Base-by-base conservation (phyloP, 352 stramenopile species). In the Pythium rhizo-oryzae region DNA sequence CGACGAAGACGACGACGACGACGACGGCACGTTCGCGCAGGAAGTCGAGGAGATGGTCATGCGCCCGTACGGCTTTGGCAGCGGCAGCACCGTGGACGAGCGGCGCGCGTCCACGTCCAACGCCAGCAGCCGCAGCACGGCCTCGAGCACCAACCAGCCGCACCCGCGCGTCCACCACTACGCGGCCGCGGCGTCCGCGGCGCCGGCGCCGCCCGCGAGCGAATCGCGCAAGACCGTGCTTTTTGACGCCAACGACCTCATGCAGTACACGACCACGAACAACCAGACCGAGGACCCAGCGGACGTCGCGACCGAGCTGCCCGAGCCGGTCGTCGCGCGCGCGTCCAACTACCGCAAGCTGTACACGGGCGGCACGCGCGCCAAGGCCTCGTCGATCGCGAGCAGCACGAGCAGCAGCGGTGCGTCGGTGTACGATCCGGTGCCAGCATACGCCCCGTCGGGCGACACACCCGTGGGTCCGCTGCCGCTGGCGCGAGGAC, bases 11-110 rank as follows among this genome's bases (percentile, higher is more conserved):
- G 67, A 65, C 28, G 44, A 63, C 30, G 59, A 65, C 23, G 60
- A 65, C 25, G 50, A 25, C 16, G 59, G 39, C 25, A 37, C 47
- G 15, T 65, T 65, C 37, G 65, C 43, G 15, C 65, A 67, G 13
- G 65, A 66, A 46, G 65, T 71, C 8, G 57, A 71, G 8, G 64
- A 71, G 50, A 71, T 71, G 64, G 51, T 65, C 19, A 59, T 71
- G 64, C 33, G 56, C 24, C 64, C 64, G 30, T 70, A 70, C 55
- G 63, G 19, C 16, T 64, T 39, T 43, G 63, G 62, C 23, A 35
- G 61, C 24, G 25, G 13, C 25, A 46, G 30, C 46, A 19, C 15
- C 12, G 13, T 19, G 35, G 35, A 56, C 44, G 63, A 64, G 23
- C 41, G 51, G 23, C 41, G 51, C 33, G 35, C 41, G 54, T 65